These are phyloP conservation scores for Catharanthus roseus DNA, from an alignment of 257 asterid species.

Conservation along the genomic window DNA sequence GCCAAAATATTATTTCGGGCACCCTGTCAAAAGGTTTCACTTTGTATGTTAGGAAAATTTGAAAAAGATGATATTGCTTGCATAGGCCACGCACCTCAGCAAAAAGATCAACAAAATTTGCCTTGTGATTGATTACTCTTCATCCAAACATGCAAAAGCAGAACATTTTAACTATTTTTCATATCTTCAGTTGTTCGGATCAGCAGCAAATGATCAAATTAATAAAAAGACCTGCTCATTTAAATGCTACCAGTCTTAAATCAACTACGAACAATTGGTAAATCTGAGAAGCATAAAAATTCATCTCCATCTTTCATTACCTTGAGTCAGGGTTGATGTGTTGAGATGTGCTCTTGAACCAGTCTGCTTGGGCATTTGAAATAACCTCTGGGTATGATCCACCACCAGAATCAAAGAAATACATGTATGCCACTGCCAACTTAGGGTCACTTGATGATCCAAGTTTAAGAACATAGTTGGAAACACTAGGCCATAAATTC, in stretches of 20 bases:
- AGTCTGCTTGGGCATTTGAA: constrained; percentile 65
- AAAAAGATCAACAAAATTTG: not conserved
- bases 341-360: constrained; percentile 56
- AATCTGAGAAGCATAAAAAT: not conserved
- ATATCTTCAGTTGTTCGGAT: not conserved
- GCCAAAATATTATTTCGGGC: constrained; percentile 90
- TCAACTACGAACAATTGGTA: not conserved
- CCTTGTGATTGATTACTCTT: not conserved
- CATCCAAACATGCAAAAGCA: not conserved
- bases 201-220: not conserved
- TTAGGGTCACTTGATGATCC: constrained; percentile 35
- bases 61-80: not conserved
- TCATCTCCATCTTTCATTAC: constrained; percentile 26
- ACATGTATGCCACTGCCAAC: constrained; percentile 48
- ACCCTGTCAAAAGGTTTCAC: constrained; percentile 35
- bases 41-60: not conserved
- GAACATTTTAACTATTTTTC: not conserved
- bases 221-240: not conserved
- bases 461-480: constrained; percentile 61
- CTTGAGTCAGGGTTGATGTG: constrained; percentile 64
- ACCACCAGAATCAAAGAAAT: constrained; percentile 91
- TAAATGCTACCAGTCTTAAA: not conserved
- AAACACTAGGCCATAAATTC: constrained; percentile 75
- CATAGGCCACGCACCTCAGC: not conserved
- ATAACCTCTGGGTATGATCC: constrained; percentile 85